A percentile compares a stretch with the other conserved stretches of the same genome.
These are phyloP conservation scores for Cercospora canescens DNA, from an alignment of 2,329 filamentous ascomycete genomes.

Conservation along the genomic window DNA sequence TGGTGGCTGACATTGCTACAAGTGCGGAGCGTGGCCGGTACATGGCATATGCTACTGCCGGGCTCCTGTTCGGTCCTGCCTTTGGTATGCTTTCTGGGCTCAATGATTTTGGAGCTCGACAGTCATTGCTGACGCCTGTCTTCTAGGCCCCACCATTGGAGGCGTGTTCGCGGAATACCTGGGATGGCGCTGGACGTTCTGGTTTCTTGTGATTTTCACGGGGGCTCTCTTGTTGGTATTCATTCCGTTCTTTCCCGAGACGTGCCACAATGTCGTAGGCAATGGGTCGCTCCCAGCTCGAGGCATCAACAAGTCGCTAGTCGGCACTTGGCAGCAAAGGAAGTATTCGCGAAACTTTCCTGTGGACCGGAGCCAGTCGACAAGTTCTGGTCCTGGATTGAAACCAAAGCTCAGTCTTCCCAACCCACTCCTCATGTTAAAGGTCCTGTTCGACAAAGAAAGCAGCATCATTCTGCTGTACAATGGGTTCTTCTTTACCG, in stretches of 20 bases:
- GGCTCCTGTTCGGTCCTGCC: constrained; percentile 21
- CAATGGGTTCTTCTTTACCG: constrained; percentile 43
- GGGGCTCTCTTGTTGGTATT: constrained; percentile 34
- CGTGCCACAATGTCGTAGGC: constrained; percentile 43
- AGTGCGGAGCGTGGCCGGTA: constrained; percentile 37
- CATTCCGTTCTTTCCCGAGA: constrained; percentile 39
- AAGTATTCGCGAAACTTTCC: constrained; percentile 13
- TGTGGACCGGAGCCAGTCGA: constrained; percentile 12
- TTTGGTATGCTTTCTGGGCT: constrained; percentile 13
- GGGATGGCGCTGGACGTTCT: constrained; percentile 41
- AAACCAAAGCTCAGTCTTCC: constrained; percentile 35
- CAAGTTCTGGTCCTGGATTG: background rate
- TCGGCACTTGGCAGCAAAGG: constrained; percentile 28
- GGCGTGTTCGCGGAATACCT: constrained; percentile 38
- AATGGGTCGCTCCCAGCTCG: constrained; percentile 36
- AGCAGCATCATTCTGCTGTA: constrained; percentile 29
- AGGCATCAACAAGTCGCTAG: constrained; percentile 31
- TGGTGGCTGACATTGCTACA: constrained; percentile 40
- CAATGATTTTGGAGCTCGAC: background rate
- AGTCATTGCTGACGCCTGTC: background rate
- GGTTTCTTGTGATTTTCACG: constrained; percentile 46
- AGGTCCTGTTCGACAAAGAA: constrained; percentile 37
- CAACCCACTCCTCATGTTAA: constrained; percentile 40
- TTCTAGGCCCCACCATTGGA: constrained; percentile 27
- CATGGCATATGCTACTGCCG: constrained; percentile 40